Evolutionary conservation across 257 asterid genomes (phyloP).

Genomic region (Solanum boliviense): DNA sequence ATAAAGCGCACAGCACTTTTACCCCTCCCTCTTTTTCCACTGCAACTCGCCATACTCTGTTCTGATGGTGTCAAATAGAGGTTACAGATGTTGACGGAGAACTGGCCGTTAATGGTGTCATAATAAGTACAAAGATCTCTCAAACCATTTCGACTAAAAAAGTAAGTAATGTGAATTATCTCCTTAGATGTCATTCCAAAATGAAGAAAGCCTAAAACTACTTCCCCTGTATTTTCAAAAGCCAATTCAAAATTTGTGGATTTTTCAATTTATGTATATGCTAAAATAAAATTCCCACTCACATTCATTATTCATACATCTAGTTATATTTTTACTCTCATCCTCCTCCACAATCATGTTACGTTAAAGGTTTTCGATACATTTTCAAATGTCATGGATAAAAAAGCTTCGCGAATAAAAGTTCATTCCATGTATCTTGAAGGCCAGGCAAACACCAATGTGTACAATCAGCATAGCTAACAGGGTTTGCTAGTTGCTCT

Average conservation of each 20-base stretch:
- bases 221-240: neutral
- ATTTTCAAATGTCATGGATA: constrained; percentile 22
- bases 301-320: no score
- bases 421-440: constrained; percentile 66
- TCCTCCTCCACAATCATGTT: neutral
- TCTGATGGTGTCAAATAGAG: neutral
- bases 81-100: neutral
- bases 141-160: neutral
- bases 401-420: constrained; percentile 39
- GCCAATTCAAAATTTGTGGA: neutral
- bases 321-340: neutral
- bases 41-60: neutral
- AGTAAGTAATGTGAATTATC: no score
- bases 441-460: constrained; percentile 75
- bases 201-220: neutral
- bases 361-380: neutral
- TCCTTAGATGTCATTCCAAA: no score
- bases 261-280: neutral
- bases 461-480: constrained; percentile 49
- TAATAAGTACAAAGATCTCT: neutral
- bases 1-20: no score
- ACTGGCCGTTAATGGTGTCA: no score
- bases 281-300: neutral
- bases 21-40: neutral
- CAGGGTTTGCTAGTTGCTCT: constrained; percentile 39